Evolutionary conservation across 495 filamentous ascomycete genomes (phyloP), one percentile per base, ranked within the genome.

Genomic region (Hypoxylon rickii): DNA sequence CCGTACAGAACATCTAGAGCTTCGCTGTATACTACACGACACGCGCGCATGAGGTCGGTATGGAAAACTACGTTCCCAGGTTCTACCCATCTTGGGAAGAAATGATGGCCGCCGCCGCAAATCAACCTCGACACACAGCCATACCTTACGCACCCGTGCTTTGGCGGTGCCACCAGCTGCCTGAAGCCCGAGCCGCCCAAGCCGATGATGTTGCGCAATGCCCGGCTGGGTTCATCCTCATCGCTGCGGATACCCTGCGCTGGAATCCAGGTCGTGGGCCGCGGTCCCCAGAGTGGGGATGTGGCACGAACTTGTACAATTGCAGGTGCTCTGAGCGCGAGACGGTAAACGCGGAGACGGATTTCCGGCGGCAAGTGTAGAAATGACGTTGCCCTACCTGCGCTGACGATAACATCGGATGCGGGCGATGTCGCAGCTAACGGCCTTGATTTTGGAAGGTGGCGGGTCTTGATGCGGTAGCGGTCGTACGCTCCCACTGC

Each of bases 181-280:
- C 36, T 20, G 2, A 55, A 13, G 7, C 44, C 44, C 10, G 60
- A 58, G 1, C 52, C 58, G 18, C 53, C 60, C 0, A 64, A 39
- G 2, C 43, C 54, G 15, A 41, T 48, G 10, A 38, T 53, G 0
- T 5, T 10, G 20, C 49, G 44, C 6, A 64, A 40, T n/a, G 48
- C 7, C 19, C 24, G 7, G 49, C 60, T 60, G 0, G 55, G 55
- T 22, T 21, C 17, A 18, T 64, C 60, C 2, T 1, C 49, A 3
- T 64, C 60, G 54, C 16, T 7, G 16, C 60, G 60, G 34, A 64
- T 64, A 17, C 49, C 37, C n/a, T 60, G 60, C 7, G 2, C 15
- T 1, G 39, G n/a, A 1, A 1, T 31, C 60, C 60, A 64, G 3
- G 6, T 8, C 1, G 10, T 1, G 8, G 60, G 60, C 1, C 51